Evolutionary conservation across 257 asterid genomes (phyloP), one percentile per base, ranked within the genome.

Genomic region (Solanum sejunctum): DNA sequence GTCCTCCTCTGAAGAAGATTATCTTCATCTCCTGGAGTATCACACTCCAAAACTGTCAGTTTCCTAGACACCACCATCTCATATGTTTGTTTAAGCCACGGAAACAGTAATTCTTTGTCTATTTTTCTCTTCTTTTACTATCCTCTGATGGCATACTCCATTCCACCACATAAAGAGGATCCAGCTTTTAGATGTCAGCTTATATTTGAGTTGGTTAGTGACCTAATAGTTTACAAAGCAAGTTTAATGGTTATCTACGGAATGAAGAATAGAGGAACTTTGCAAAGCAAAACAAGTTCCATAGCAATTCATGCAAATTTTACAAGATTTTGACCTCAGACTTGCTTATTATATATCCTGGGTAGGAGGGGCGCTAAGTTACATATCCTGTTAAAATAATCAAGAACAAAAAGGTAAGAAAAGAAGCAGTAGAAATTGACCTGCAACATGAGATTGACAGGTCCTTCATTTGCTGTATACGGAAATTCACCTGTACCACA

Each of bases 401-500:
- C 28, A 52, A 52, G 64, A 15, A 78, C 63, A 43, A 36, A 70
- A 8, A 52, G 77, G 73, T 23, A 64, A 52, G 81, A 55, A 13
- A 73, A 11, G 36, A 23, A 16, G 43, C 43, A 52, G 32, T 52
- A 20, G 54, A 66, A 83, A 67, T 75, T 87, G 86, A 94, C 99
- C 99, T 97, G 99, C 89, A 97, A 87, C 99, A 97, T 97, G 85
- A 97, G 98, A 88, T 94, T 95, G 85, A 97, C 99, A 26, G 99
- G 99, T 52, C 99, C 99, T 89, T 97, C 98, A 83, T 92, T 92
- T 21, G 99, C 99, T 82, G 92, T 84, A 89, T 95, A 97, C 10
- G 99, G 99, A 85, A 97, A 97, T 91, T 93, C 98, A 80, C 99
- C 99, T 3, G 98, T 95, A 51, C 97, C 99, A 90, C 99, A 97